Evolutionary conservation across 1,284 basidiomycete species (phyloP).

Genomic region (Moesziomyces globuligerus): DNA sequence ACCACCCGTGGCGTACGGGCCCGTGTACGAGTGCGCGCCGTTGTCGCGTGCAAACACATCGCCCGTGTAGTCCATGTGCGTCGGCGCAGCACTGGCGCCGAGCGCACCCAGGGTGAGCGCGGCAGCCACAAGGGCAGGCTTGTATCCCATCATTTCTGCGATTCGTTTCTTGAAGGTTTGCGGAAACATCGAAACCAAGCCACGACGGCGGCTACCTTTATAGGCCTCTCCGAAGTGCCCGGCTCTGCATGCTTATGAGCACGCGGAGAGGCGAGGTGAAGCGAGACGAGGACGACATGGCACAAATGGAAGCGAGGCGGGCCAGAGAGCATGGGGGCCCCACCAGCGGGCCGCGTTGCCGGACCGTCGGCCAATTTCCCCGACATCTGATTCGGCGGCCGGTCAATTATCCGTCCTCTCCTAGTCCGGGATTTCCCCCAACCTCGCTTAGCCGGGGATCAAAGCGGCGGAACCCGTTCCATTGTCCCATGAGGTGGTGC

Average conservation of each 20-base stretch:
- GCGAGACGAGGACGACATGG: no score
- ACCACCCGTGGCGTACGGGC: constrained; percentile 40
- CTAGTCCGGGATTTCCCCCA: not conserved
- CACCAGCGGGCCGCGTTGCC: no score
- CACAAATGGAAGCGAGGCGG: no score
- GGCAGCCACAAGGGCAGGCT: constrained; percentile 4
- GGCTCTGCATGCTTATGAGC: no score
- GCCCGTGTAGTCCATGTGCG: constrained; percentile 2
- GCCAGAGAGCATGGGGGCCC: no score
- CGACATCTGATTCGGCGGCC: not conserved
- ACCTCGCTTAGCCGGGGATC: not conserved
- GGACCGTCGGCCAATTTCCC: not conserved
- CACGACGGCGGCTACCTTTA: no score
- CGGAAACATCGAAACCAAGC: no score
- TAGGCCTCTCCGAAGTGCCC: no score
- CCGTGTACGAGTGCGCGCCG: constrained; percentile 31
- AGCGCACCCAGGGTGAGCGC: constrained; percentile 7
- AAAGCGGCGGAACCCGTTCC: not conserved
- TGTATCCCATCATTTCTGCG: constrained; percentile 6
- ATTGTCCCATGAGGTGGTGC: no score
- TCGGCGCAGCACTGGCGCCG: constrained; percentile 5
- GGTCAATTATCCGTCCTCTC: not conserved
- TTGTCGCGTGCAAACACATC: constrained; percentile 19
- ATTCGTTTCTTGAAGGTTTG: not conserved
- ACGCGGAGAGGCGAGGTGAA: no score